Evolutionary conservation across 1,284 basidiomycete species (phyloP), one percentile per base, ranked within the genome.

Genomic region (Tetrapyrgos nigripes): DNA sequence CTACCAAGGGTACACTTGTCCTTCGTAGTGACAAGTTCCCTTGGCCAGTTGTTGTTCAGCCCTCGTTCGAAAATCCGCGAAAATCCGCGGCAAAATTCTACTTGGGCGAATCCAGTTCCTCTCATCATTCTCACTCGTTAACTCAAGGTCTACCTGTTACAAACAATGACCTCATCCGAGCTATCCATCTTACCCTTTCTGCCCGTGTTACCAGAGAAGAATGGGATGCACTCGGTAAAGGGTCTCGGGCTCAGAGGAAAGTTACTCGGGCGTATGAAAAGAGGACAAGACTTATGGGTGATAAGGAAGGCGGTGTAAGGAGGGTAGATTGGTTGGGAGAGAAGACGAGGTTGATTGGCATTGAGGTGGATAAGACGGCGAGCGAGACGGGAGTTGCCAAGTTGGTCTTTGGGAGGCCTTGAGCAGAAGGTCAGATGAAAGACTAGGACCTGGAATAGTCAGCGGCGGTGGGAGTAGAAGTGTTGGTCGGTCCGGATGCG

Each of bases 281-380:
- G 61, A 76, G 88, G 40, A 90, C 88, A 62, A 74, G 77, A 53
- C 78, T 77, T 62, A 79, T 83, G 74, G 85, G 84, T 13, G 86
- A 85, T 17, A 88, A 87, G 87, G 85, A 88, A 50, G 78, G 79
- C 28, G 88, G 88, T 31, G 85, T 90, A 28, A 79, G 85, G 50
- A 73, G 88, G 46, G 70, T 89, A 19, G 88, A 90, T 71, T 89
- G 84, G 80, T 75, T 90, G 40, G 84, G 83, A 28, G 79, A 81
- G 33, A 88, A 86, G 66, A 87, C 84, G 37, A 73, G 77, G 55
- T 68, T 90, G 44, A 76, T 86, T 44, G 88, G 88, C 35, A 77
- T 90, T 59, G 87, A 89, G 64, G 78, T 85, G 60, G 83, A 83
- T 67, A 83, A 81, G 69, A 75, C 76, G 51, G 64, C 69, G 4